Evolutionary conservation across 192 early-diverging fungal genomes (phyloP), one percentile per base, ranked within the genome.

Genomic region (Kappamyces sp.): DNA sequence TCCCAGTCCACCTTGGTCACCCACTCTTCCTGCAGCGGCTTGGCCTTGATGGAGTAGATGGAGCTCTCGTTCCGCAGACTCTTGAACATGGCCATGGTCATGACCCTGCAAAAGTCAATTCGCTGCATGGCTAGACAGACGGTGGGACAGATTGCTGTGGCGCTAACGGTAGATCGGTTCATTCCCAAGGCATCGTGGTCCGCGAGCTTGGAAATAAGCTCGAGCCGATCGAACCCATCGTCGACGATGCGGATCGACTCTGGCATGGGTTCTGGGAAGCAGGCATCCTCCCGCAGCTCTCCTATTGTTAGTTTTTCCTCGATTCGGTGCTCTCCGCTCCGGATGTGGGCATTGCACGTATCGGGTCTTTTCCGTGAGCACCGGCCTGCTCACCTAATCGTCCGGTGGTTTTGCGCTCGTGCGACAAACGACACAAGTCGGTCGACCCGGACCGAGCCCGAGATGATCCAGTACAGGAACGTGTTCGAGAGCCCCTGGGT

Each of bases 211-310:
- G 51, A 53, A 53, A 53, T 11, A 9, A 53, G 29, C 41, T 53
- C 51, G 12, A 53, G 30, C 0, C 30, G 6, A 53, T 53, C 51
- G 41, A 35, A 39, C 4, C 51, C 51, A n/a, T 4, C 36, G 12
- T 53, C 51, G 11, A 32, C 11, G 41, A 14, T 8, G 5, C 8
- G 51, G 14, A 53, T 39, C 14, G 51, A 30, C 29, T 53, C 51
- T 53, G 51, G 51, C 6, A 53, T 8, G 4, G 51, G 51, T 22
- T 53, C 51, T 6, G 51, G 51, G 41, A 53, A 53, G 12, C 12
- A 53, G n/a, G 36, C 51, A 22, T 53, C 29, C 11, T 8, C 41
- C 41, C 41, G 36, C 30, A 53, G 14, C 14, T 12, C 51, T n/a
- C 51, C 51, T 4, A 53, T 11, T 6, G 14, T 14, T 4, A 53